A percentile compares a stretch with the other conserved stretches of the same genome.
These are phyloP conservation scores for Aegilops sharonensis DNA, from an alignment of 176 grass and related monocot species.

Conservation along the genomic window DNA sequence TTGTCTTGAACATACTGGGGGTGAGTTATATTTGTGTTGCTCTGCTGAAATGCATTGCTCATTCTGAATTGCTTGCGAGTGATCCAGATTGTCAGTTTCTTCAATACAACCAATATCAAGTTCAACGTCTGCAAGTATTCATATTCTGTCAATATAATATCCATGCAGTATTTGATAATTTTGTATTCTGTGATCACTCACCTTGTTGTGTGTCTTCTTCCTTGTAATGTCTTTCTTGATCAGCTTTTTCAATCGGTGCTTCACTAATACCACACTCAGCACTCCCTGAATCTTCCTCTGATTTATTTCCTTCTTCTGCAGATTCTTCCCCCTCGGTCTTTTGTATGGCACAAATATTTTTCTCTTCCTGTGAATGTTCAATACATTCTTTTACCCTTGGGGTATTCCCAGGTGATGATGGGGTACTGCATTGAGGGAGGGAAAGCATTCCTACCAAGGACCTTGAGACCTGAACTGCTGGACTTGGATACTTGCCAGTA, in stretches of 20 bases:
- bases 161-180: background rate
- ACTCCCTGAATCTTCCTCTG: background rate
- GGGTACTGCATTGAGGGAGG: slow-evolving; percentile 34
- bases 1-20: slow-evolving; percentile 17
- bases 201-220: slow-evolving; percentile 26
- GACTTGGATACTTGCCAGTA: slow-evolving; percentile 30
- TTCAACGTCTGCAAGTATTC: slow-evolving; percentile 27
- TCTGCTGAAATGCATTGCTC: background rate
- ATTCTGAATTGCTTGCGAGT: background rate
- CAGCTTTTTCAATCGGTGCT: slow-evolving; percentile 8
- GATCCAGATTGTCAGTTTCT: slow-evolving; percentile 18
- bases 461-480: slow-evolving; percentile 39
- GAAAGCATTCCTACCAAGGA: slow-evolving; percentile 73
- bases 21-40: slow-evolving; percentile 7
- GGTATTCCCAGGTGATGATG: slow-evolving; percentile 41
- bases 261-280: slow-evolving; percentile 14
- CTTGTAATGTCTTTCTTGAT: slow-evolving; percentile 26
- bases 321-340: slow-evolving; percentile 26
- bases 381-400: slow-evolving; percentile 22
- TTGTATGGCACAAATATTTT: slow-evolving; percentile 5
- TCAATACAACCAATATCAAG: background rate
- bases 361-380: slow-evolving; percentile 40
- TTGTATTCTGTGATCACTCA: slow-evolving; percentile 21
- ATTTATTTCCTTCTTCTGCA: slow-evolving; percentile 16
- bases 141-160: slow-evolving; percentile 3